phyloP scores from a whole-genome alignment of 2,329 filamentous ascomycete species.

The Stromatinia cepivora region DNA sequence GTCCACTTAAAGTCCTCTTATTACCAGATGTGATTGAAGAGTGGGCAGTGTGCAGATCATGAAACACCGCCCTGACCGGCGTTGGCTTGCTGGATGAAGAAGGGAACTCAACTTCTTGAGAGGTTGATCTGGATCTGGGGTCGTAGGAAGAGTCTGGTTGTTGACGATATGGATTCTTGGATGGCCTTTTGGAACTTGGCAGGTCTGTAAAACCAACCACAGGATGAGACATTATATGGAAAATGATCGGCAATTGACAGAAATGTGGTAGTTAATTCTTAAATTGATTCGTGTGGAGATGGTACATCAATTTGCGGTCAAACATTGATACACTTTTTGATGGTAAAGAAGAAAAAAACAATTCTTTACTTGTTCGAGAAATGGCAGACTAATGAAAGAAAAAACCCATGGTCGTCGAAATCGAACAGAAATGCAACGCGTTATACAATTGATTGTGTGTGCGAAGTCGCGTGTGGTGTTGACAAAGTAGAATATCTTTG shows the following conservation, averaged over 20 bases:
- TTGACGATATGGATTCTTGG: conserved; percentile 9
- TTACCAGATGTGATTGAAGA: conserved; percentile 37
- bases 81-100: conserved; percentile 25
- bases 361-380: neutral
- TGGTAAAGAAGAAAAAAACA: neutral
- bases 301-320: neutral
- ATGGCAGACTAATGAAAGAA: neutral
- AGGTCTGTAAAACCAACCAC: conserved; percentile 1
- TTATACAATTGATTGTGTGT: neutral
- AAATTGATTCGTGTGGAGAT: neutral
- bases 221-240: conserved; percentile 6
- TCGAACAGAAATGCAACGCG: neutral
- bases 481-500: neutral
- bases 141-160: neutral
- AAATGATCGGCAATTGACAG: neutral
- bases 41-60: conserved; percentile 37
- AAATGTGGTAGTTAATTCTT: neutral
- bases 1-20: conserved; percentile 26
- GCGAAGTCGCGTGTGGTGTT: neutral
- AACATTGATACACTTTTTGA: neutral
- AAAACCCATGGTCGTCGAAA: neutral
- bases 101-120: conserved; percentile 9
- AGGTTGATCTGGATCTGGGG: conserved; percentile 19
- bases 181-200: neutral
- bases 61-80: conserved; percentile 34